Conservation (phyloP, 2,329 filamentous ascomycete genomes). For the Claviceps sp. region DNA sequence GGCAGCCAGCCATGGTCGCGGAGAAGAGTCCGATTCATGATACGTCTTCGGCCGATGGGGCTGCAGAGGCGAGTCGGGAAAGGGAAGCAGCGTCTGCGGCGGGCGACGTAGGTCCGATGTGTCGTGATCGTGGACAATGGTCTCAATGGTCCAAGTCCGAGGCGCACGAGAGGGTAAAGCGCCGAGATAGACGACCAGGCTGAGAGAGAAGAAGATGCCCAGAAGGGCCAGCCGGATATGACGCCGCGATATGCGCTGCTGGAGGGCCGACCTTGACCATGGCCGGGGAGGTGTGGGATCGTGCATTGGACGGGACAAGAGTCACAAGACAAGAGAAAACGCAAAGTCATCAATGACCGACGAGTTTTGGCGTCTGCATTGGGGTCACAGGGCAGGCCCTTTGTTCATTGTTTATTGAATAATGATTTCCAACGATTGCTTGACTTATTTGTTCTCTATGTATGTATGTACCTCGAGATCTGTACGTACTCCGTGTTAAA, state of each 20-base stretch:
- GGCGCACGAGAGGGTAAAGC: neutral
- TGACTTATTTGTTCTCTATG: too few species aligned
- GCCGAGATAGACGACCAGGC: neutral
- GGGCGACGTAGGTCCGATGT: neutral
- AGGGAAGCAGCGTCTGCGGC: conserved; percentile 11
- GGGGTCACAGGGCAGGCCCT: too few species aligned
- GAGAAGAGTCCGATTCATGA: neutral
- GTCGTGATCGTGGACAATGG: conserved; percentile 4
- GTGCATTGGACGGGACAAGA: too few species aligned
- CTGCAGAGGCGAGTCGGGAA: conserved; percentile 14
- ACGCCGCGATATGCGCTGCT: conserved; percentile 2
- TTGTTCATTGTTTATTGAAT: too few species aligned
- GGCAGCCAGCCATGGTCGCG: conserved; percentile 16
- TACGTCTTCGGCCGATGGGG: neutral
- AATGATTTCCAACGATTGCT: too few species aligned
- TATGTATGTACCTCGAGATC: too few species aligned
- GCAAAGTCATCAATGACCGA: too few species aligned
- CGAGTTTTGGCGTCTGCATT: too few species aligned
- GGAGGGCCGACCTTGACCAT: neutral
- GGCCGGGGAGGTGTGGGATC: too few species aligned
- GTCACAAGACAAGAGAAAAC: too few species aligned
- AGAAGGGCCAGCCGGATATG: neutral
- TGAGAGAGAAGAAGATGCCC: neutral
- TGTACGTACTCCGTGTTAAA: too few species aligned
- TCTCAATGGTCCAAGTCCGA: conserved; percentile 5